phyloP scores from a whole-genome alignment of 2,329 filamentous ascomycete genomes.

The Dissoconium aciculare region DNA sequence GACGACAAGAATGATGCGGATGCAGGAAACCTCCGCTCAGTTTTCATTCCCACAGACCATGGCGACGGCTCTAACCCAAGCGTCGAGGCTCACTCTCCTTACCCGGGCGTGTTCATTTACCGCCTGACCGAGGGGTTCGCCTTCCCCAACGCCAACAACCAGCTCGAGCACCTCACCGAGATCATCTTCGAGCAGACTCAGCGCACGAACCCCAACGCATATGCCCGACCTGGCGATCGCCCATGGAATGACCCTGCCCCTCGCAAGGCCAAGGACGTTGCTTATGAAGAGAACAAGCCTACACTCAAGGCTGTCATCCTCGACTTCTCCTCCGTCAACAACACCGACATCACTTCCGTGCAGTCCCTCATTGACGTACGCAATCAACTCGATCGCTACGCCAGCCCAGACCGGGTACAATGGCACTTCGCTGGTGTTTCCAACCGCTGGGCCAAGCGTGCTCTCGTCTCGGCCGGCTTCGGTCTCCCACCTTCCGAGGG shows the following conservation, averaged over 20 bases:
- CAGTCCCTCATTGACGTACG: conserved; percentile 88
- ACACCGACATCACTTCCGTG: conserved; percentile 82
- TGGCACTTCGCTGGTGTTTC: conserved; percentile 94
- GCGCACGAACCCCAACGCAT: conserved; percentile 57
- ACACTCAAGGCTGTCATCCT: conserved; percentile 79
- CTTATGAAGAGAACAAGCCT: conserved; percentile 41
- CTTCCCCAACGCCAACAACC: conserved; percentile 84
- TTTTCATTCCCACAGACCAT: conserved; percentile 78
- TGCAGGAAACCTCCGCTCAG: conserved; percentile 43
- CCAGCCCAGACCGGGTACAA: conserved; percentile 65
- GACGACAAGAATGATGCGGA: conserved; percentile 33
- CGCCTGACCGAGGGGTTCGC: conserved; percentile 90
- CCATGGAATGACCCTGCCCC: conserved; percentile 93
- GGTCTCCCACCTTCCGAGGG: conserved; percentile 54
- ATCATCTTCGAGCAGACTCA: conserved; percentile 47
- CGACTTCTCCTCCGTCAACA: conserved; percentile 86
- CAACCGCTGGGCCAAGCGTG: conserved; percentile 89
- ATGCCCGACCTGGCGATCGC: conserved; percentile 47
- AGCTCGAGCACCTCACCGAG: conserved; percentile 52
- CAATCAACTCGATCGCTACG: conserved; percentile 80
- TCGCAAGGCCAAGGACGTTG: conserved; percentile 36
- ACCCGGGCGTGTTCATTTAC: conserved; percentile 91
- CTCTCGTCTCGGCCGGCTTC: conserved; percentile 74
- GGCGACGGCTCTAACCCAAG: conserved; percentile 82
- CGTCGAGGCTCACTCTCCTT: conserved; percentile 62